Base-by-base conservation (phyloP, 208 protist species). In the Wallacemonas sp. region DNA sequence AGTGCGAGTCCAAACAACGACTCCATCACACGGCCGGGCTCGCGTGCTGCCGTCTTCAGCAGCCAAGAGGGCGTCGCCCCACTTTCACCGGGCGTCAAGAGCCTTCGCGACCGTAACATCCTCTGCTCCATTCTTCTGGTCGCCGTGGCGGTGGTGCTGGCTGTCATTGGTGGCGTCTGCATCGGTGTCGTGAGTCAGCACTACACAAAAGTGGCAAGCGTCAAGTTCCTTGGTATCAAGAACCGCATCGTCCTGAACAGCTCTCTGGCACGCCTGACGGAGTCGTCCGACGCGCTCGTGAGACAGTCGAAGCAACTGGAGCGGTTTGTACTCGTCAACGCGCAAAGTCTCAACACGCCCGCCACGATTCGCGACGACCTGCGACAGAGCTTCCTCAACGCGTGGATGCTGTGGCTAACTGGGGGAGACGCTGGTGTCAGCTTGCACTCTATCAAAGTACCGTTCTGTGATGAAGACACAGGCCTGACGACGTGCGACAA, bases 171-270 rank as follows among this genome's bases (percentile, higher is more conserved):
- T 17, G 74, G 76, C 23, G 26, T 85, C 11, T 34, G 58, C 3
- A 72, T 84, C 23, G 76, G 75, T 16, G 65, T 83, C 36, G 70
- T 80, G 19, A 81, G 76, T 46, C 57, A 61, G 14, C 54, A 74
- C 46, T 88, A 73, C 52, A 62, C 52, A n/a, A 74, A 70, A 26
- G 14, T 52, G 27, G 65, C 65, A n/a, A 65, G 74, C 29, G 65
- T 61, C 26, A 39, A 39, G 12, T 34, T 62, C 27, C 47, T 81
- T 3, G 43, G 61, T 43, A 16, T 56, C 19, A 75, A 77, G 17
- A 83, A 83, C 34, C 46, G 48, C 30, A 60, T 78, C 33, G 68
- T 85, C 14, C 67, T 88, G 21, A 88, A 82, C 68, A 80, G 72
- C 67, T 83, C 78, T 11, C 46, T 74, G 19, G 16, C 62, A 33